Base-by-base conservation (phyloP, 768 basidiomycete species). In the Amanita pallidorosea region DNA sequence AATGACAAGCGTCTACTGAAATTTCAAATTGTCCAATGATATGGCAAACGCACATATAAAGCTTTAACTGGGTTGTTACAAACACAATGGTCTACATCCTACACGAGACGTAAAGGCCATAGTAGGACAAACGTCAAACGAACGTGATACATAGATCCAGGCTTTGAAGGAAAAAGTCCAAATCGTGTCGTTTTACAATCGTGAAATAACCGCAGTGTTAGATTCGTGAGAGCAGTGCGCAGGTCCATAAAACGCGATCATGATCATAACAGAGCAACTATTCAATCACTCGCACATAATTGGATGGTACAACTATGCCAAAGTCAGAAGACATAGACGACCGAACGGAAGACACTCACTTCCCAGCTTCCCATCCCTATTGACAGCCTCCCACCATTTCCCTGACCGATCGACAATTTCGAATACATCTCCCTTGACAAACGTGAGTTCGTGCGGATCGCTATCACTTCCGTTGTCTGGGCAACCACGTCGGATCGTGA, bases 341-440 rank as follows among this genome's bases (percentile, higher is more conserved):
- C 15, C 23, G 34, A 27, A 27, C 33, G 43, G 22, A 20, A 44
- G 45, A 45, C 1, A 81, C 85, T 63, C 59, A 87, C 85, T 84
- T 57, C 85, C 85, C 52, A 71, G 58, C 4, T 61, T 60, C 47
- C 85, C 88, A 60, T 88, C 82, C 2, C 64, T 35, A 61, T 77
- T 86, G 58, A 70, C 77, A 15, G 81, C 85, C 58, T 84, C 83
- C 88, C 88, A 92, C 89, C 89, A 90, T 61, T 88, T 87, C n/a
- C 85, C 85, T 5, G 61, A 55, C 49, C 81, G 81, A 62, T 95
- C 90, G 40, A 85, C 60, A 41, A 97, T 80, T 47, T 88, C 81
- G 51, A 97, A 70, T 3, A 85, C 70, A 57, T 96, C 94, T 22
- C 88, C 89, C 65, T 92, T 91, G 42, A 69, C 62, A 65, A 97